Base-by-base conservation (phyloP, 495 filamentous ascomycete species). In the Aspergillus haitiensis region DNA sequence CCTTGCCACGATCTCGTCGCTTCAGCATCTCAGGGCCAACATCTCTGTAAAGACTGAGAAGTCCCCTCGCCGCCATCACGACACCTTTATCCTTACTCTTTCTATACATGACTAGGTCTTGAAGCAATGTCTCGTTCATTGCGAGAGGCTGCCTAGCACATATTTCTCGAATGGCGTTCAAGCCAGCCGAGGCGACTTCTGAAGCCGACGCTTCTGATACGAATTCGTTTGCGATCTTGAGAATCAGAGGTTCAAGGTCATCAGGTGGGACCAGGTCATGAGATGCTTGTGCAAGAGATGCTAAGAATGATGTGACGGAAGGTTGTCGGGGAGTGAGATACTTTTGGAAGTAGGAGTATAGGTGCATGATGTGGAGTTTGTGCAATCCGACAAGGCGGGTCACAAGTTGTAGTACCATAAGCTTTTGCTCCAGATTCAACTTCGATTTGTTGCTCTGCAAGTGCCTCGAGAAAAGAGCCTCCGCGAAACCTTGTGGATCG, bases 41-140 rank as follows among this genome's bases (percentile, higher is more conserved):
- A 66, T 98, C 92, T 55, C 95, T 82, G 73, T 92, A 99, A 2
- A 99, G 81, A 62, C 88, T 88, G 51, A 98, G 83, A 12, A 99
- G 76, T 56, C 92, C 93, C 67, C 92, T 90, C 11, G 92, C 91
- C 13, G 93, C 95, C 93, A 99, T 98, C 81, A 95, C 89, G 11
- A 95, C 91, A 59, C 92, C 92, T 75, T 98, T 98, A 68, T 99
- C 95, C 67, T 98, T 98, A 69, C 90, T 94, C 76, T 93, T 96
- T 58, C 92, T 84, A 74, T 99, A 99, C 84, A 92, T 86, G 12
- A 97, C 91, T 36, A 99, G 75, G 77, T 98, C 94, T 71, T 98
- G 94, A n/a, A 99, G 78, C 11, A 98, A 79, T 0, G 93, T 96
- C 60, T 96, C 89, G 62, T 89, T 91, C 88, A 99, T 98, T 15